Evolutionary conservation across 805 yeast species (phyloP), one percentile per base, ranked within the genome.

Genomic region (Kluyveromyces wickerhamii): DNA sequence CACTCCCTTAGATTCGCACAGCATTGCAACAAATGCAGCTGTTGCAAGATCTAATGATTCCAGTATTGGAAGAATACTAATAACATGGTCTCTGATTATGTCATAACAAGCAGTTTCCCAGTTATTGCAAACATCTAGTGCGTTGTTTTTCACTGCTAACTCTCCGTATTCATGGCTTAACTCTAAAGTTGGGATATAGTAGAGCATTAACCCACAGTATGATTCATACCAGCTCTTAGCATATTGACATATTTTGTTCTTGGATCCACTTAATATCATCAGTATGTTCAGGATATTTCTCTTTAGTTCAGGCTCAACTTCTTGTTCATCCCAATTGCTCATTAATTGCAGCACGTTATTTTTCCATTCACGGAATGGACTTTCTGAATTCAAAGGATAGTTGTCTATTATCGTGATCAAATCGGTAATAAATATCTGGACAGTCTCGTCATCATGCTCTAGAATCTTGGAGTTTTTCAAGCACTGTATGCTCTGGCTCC

Each of bases 211-310:
- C 6, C 74, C 73, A 25, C 68, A 59, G 25, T 74, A 66, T 10
- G 77, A 64, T 48, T 82, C 92, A 50, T 77, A 80, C 94, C 94
- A 82, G 0, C 72, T 57, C 5, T 63, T 61, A 11, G 83, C 69
- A 45, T 62, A 65, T 11, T 63, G 61, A 3, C 73, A 51, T 15
- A 79, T 79, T 3, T 75, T 63, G 24, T 49, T 44, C 32, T 62
- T 57, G 30, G 62, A 53, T 13, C 71, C 71, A 21, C 65, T 49
- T 1, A 65, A 36, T 13, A 66, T 41, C 11, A 49, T 37, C 17
- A 66, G 39, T 5, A 61, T 49, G 17, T 54, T 53, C 40, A 49
- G 56, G 16, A 65, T 44, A 34, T 43, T 39, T 26, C 51, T 55
- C 4, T 60, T 48, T 31, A 54, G 22, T 29, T 51, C 57, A 8